Evolutionary conservation across 768 basidiomycete genomes (phyloP).

Genomic region (Rhizopogon vesiculosus): DNA sequence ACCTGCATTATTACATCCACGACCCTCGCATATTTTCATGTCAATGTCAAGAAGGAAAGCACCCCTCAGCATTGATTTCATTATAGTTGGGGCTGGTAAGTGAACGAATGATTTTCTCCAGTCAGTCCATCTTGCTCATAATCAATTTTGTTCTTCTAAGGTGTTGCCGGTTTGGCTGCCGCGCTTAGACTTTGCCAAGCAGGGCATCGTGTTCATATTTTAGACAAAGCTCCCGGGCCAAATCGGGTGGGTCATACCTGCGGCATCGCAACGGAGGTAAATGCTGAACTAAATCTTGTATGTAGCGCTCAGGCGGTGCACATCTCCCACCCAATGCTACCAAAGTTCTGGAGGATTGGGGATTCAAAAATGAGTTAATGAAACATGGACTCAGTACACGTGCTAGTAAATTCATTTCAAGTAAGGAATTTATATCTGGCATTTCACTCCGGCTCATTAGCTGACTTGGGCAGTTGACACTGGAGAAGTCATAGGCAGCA

Average conservation of each 20-base stretch:
- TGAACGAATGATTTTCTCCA: neutral
- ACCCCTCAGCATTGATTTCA: slow-evolving; percentile 24
- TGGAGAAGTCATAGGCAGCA: slow-evolving; percentile 39
- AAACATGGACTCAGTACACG: slow-evolving; percentile 27
- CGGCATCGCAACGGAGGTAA: too few species aligned
- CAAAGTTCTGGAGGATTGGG: slow-evolving; percentile 53
- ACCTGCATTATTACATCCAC: neutral
- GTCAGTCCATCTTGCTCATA: neutral
- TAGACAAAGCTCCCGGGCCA: slow-evolving; percentile 47
- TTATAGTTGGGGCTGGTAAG: slow-evolving; percentile 26
- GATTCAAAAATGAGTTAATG: slow-evolving; percentile 39
- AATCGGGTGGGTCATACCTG: slow-evolving; percentile 27
- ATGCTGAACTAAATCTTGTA: neutral
- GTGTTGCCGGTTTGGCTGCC: slow-evolving; percentile 52
- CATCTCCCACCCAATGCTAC: slow-evolving; percentile 60
- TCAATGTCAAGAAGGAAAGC: slow-evolving; percentile 16
- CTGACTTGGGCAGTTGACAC: slow-evolving; percentile 31
- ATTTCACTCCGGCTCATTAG: neutral
- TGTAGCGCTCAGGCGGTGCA: slow-evolving; percentile 34
- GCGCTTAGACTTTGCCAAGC: slow-evolving; percentile 53
- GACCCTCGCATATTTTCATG: neutral
- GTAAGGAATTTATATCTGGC: slow-evolving; percentile 6
- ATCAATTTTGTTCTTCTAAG: slow-evolving; percentile 6
- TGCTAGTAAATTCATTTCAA: slow-evolving; percentile 18
- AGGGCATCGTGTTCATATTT: slow-evolving; percentile 55